Conservation (phyloP, 192 early-diverging fungal species). For the Funneliformis geosporum region DNA sequence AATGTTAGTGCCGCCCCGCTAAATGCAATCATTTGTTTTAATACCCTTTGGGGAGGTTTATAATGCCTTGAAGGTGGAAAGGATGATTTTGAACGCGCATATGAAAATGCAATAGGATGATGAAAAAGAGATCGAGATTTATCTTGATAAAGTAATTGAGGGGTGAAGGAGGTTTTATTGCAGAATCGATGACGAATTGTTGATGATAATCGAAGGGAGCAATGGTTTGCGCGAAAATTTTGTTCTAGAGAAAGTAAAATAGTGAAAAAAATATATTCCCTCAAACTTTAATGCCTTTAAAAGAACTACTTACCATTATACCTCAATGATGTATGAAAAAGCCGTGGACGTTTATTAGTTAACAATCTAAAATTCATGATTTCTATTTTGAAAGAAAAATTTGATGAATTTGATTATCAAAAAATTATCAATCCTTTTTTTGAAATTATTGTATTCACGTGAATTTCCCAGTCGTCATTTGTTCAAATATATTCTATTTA, state of each 20-base stretch:
- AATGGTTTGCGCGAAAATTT: background rate
- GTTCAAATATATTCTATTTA: too few relatives aligned
- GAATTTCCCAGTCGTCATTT: too few relatives aligned
- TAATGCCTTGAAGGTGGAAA: background rate
- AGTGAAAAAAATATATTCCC: background rate
- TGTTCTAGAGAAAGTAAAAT: background rate
- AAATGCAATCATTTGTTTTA: background rate
- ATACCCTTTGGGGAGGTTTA: background rate
- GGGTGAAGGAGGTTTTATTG: background rate
- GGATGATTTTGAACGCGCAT: background rate
- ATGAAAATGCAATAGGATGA: background rate
- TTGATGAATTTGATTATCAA: background rate
- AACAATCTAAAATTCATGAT: background rate
- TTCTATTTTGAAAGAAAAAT: background rate
- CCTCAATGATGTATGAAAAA: background rate
- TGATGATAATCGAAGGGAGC: background rate
- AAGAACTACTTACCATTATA: background rate
- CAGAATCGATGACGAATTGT: background rate
- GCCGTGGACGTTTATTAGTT: background rate
- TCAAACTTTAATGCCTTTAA: background rate
- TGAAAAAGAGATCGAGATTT: background rate
- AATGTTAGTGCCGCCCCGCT: background rate
- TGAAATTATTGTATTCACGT: too few relatives aligned
- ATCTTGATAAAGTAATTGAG: background rate
- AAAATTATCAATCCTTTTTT: too few relatives aligned